A percentile compares a stretch with the other conserved stretches of the same genome.
Conservation (phyloP, 2,329 filamentous ascomycete genomes). For the Lachnellula arida region DNA sequence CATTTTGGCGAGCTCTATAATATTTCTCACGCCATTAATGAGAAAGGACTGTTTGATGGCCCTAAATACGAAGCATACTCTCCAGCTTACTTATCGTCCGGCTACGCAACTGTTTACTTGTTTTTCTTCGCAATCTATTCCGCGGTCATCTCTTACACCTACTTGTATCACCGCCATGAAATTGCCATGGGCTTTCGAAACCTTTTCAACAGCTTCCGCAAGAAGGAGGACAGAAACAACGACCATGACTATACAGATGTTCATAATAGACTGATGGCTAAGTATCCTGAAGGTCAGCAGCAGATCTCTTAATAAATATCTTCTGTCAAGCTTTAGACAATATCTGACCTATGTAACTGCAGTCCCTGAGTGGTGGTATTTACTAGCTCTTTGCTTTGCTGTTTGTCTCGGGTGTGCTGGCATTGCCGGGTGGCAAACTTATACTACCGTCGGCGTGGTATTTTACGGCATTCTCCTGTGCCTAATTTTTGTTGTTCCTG, state of each 20-base stretch:
- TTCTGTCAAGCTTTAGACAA: too few species aligned
- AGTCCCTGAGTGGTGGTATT: conserved; percentile 52
- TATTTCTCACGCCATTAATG: conserved; percentile 58
- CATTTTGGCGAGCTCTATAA: conserved; percentile 63
- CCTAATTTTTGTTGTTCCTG: conserved; percentile 31
- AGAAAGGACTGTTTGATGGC: conserved; percentile 23
- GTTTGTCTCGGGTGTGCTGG: conserved; percentile 44
- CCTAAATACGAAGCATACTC: conserved; percentile 62
- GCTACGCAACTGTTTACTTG: conserved; percentile 65
- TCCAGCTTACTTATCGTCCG: conserved; percentile 65
- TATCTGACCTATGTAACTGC: neutral
- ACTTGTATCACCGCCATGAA: conserved; percentile 62
- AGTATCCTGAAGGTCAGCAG: conserved; percentile 36
- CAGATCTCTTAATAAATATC: conserved; percentile 11
- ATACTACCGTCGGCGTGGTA: conserved; percentile 40
- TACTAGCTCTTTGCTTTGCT: conserved; percentile 39
- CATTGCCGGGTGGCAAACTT: conserved; percentile 45
- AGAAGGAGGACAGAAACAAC: conserved; percentile 27
- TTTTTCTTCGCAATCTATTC: conserved; percentile 67
- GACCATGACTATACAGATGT: conserved; percentile 37
- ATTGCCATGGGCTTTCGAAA: conserved; percentile 49
- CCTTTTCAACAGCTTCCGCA: conserved; percentile 37
- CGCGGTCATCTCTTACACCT: conserved; percentile 61
- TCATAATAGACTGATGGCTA: conserved; percentile 45
- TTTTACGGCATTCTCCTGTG: conserved; percentile 29